Percentiles rank a stretch among this genome's conserved stretches.
Evolutionary conservation across 805 yeast genomes (phyloP).

Genomic region (Sungouiozyma intestinalis): DNA sequence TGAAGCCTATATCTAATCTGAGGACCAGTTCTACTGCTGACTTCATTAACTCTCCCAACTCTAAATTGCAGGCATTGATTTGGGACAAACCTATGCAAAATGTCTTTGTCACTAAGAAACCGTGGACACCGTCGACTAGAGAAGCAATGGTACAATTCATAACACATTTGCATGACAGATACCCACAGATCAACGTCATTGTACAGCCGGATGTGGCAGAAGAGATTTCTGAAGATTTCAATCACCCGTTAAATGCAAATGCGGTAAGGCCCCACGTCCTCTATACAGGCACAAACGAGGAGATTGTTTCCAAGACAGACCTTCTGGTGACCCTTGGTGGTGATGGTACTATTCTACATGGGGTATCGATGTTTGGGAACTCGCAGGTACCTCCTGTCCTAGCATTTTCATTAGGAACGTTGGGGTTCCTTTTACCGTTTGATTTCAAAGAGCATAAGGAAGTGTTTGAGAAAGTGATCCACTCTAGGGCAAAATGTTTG

Average conservation of each 20-base stretch:
- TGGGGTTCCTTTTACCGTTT: constrained; percentile 84
- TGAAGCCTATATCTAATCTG: constrained; percentile 25
- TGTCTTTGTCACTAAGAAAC: constrained; percentile 74
- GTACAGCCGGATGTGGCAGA: constrained; percentile 65
- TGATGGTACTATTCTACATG: constrained; percentile 85
- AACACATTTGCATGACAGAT: constrained; percentile 44
- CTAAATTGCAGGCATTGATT: constrained; percentile 49
- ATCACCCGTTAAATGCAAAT: constrained; percentile 17
- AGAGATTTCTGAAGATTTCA: constrained; percentile 38
- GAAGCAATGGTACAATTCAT: constrained; percentile 59
- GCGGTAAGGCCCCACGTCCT: constrained; percentile 32
- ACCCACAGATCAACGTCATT: constrained; percentile 69
- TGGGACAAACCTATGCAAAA: constrained; percentile 73
- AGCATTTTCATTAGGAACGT: constrained; percentile 80
- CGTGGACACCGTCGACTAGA: constrained; percentile 57
- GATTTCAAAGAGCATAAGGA: constrained; percentile 52
- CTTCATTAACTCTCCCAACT: constrained; percentile 43
- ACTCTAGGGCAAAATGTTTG: constrained; percentile 58
- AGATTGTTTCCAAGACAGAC: constrained; percentile 60
- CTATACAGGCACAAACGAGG: constrained; percentile 48
- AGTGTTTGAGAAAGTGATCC: constrained; percentile 57
- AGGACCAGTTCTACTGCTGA: constrained; percentile 36
- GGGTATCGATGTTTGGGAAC: constrained; percentile 67
- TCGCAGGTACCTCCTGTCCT: constrained; percentile 77
- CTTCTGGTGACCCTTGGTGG: constrained; percentile 87